Evolutionary conservation across 202 grass and related monocot species (phyloP).

Genomic region (Carex sylvatica): DNA sequence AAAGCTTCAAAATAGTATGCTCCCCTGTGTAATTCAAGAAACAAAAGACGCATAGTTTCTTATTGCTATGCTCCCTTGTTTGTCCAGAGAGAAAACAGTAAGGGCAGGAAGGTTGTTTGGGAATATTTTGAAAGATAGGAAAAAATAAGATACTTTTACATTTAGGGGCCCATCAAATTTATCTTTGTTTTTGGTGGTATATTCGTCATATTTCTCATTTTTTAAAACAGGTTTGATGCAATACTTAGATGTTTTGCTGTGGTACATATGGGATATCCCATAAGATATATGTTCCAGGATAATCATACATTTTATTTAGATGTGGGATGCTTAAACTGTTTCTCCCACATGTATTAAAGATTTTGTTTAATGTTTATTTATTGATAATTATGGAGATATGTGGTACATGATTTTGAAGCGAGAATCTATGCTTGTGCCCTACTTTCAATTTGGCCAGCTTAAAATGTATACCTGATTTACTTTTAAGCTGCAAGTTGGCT

Average conservation of each 20-base stretch:
- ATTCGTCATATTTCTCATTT: neutral
- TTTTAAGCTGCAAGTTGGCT: neutral
- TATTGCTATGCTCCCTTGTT: neutral
- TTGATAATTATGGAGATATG: neutral
- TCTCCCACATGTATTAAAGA: slow-evolving; percentile 12
- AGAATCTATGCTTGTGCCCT: neutral
- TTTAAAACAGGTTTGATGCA: neutral
- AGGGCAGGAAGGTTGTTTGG: neutral
- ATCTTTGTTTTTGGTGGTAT: neutral
- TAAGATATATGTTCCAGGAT: neutral
- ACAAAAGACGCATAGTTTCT: neutral
- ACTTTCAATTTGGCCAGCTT: neutral
- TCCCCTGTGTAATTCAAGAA: neutral
- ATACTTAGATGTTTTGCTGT: neutral
- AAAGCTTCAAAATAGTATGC: neutral
- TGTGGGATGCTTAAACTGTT: neutral
- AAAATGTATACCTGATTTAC: neutral
- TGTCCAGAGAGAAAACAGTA: neutral
- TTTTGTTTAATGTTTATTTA: slow-evolving; percentile 8
- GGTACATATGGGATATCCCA: neutral
- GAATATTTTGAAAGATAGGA: neutral
- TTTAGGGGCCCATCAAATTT: neutral
- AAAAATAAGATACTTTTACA: neutral
- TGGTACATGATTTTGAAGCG: neutral
- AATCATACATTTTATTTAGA: neutral